Base-by-base conservation (phyloP, 345 rosid genomes). In the Gossypium mustelinum region DNA sequence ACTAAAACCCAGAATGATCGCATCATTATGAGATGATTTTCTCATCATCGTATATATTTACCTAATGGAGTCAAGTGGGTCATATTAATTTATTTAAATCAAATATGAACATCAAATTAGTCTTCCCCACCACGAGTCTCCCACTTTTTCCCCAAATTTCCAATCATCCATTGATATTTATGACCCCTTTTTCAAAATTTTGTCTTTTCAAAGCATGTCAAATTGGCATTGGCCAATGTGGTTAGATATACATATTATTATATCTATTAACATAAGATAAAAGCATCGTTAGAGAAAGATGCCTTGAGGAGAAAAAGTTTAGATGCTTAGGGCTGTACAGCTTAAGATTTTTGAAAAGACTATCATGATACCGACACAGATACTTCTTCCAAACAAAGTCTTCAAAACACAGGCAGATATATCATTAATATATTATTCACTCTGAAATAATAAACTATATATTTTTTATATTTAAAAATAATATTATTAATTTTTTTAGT, bases 221-320 rank as follows among this genome's bases (percentile, higher is more conserved):
- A 24, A 43, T 51, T 50, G 1, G 9, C 52, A 60, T 58, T 39
- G 57, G 76, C 22, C 76, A 60, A 12, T 44, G 24, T 34, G 27
- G 27, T 44, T 61, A 29, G 43, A 11, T 3, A 25, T 16, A 17
- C n/a, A 50, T 64, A 48, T 6, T n/a, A 11, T 11, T 0, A 18
- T 5, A 44, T 18, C 7, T 7, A 34, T 34, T 34, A 34, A 34
- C 41, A 27, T 2, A 4, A 44, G 3, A 41, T 17, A 48, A 25
- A 70, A 52, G 60, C 75, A 79, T 75, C 64, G 79, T 64, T 52
- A 39, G 20, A 57, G 20, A 69, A 79, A 79, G 75, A 70, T 72
- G 70, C 71, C 79, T 64, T 39, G 73, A 75, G 63, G 43, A 17
- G 58, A 79, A 79, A 34, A 68, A 67, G 29, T 5, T 39, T 12